phyloP scores from a whole-genome alignment of 2,329 filamentous ascomycete genomes.

The Penicillium sp. region DNA sequence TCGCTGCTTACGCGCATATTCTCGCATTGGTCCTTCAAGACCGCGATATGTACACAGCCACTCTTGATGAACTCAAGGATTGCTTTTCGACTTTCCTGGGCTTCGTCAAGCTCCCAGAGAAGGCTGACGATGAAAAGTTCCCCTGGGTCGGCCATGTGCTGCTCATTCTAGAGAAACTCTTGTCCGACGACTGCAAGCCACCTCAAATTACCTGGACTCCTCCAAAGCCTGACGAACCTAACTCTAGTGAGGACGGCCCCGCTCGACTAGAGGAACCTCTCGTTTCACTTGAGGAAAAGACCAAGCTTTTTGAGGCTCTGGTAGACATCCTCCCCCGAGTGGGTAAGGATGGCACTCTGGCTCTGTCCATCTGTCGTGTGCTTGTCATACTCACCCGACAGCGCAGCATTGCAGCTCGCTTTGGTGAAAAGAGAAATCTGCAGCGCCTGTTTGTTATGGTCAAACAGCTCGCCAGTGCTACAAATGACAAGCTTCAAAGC shows the following conservation, averaged over 20 bases:
- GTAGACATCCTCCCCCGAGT: conserved; percentile 83
- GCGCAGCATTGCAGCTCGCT: conserved; percentile 71
- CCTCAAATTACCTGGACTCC: conserved; percentile 71
- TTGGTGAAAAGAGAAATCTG: conserved; percentile 87
- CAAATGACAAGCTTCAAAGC: conserved; percentile 73
- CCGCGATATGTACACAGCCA: conserved; percentile 75
- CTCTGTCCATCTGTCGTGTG: conserved; percentile 79
- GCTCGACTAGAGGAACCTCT: conserved; percentile 65
- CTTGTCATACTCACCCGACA: conserved; percentile 85
- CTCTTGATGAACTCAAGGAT: conserved; percentile 73
- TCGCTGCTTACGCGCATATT: conserved; percentile 90
- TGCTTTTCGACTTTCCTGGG: conserved; percentile 75
- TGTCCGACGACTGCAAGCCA: conserved; percentile 88
- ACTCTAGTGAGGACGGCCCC: conserved; percentile 57
- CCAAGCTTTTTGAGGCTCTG: conserved; percentile 74
- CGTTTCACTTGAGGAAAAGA: conserved; percentile 68
- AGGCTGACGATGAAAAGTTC: conserved; percentile 75
- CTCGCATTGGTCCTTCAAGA: conserved; percentile 87
- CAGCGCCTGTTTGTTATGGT: conserved; percentile 93
- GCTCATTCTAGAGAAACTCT: conserved; percentile 83
- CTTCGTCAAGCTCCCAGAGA: conserved; percentile 73
- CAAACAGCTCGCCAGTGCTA: conserved; percentile 82
- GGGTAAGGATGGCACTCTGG: conserved; percentile 83
- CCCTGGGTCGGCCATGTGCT: conserved; percentile 92
- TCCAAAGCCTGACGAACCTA: conserved; percentile 52